Evolutionary conservation across 805 yeast species (phyloP), one percentile per base, ranked within the genome.

Genomic region (Suhomyces pyralidae): DNA sequence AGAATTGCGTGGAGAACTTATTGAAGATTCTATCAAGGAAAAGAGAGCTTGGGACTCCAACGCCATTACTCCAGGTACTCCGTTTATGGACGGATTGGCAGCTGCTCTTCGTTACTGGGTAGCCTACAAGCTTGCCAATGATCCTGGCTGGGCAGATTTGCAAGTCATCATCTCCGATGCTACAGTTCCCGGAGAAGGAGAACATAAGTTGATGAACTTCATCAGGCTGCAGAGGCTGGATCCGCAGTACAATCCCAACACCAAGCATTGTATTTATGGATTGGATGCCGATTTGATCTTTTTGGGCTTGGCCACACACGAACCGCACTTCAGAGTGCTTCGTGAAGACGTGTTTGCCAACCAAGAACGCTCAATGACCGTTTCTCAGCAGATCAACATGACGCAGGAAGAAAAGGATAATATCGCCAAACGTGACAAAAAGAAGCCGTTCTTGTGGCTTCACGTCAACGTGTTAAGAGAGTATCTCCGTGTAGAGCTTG

Each of bases 111-210:
- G 94, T 55, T 94, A 90, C 68, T 94, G 97, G 96, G 90, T 89
- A 7, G 90, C 96, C 3, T 90, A 88, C 68, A 94, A 94, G 67
- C 75, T 94, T 36, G 80, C 90, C 36, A 81, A 81, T 8, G 99
- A 94, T 64, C 96, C 97, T 1, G 97, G 96, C 32, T 94, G 99
- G 99, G 85, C 85, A 45, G 80, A 86, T 54, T 72, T 93, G 46
- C 94, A 94, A 69, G 91, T 94, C 5, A 88, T 94, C 22, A 86
- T 94, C 45, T 87, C 96, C 63, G 99, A 93, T 67, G 96, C 97
- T 28, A 85, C 96, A 0, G 98, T 93, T 12, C 99, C 99, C 1
- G 99, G 99, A 56, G 99, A 94, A 78, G 99, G 99, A 66, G 99
- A 94, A 70, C 99, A 94, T 74, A 94, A 94, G 69, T 86, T 94